These are phyloP conservation scores for Picochlorum sp. DNA, from an alignment of 139 green algal genomes.

Conservation along the genomic window DNA sequence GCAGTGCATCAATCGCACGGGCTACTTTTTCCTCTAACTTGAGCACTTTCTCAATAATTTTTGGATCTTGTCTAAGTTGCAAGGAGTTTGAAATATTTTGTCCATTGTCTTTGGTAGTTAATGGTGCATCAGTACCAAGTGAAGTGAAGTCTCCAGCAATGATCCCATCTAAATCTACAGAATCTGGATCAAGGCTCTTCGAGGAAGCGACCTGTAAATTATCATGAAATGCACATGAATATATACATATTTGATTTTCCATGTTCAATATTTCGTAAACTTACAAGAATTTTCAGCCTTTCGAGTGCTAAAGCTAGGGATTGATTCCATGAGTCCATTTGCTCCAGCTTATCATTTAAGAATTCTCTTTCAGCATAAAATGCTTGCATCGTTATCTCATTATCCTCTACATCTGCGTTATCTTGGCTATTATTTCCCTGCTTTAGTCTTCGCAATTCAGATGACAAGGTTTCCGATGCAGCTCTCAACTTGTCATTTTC, in stretches of 20 bases:
- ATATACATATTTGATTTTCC: background rate
- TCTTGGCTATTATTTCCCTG: background rate
- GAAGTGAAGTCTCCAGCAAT: constrained; percentile 8
- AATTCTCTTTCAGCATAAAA: constrained; percentile 38
- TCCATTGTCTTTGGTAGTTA: background rate
- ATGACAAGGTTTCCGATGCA: background rate
- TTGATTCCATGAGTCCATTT: constrained; percentile 18
- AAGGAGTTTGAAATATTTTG: too few species aligned
- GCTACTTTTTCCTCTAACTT: constrained; percentile 34
- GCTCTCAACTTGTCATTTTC: background rate
- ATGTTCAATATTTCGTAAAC: constrained; percentile 3
- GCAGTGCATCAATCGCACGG: constrained; percentile 22
- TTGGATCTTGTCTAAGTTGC: constrained; percentile 13
- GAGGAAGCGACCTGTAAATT: background rate
- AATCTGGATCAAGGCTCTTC: background rate
- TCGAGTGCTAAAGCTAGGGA: constrained; percentile 18
- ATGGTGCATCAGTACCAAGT: background rate
- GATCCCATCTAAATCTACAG: constrained; percentile 6
- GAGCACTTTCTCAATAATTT: constrained; percentile 21
- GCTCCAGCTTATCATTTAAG: constrained; percentile 22
- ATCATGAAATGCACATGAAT: background rate
- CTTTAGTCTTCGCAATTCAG: background rate
- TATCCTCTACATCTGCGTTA: background rate
- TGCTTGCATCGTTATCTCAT: constrained; percentile 19
- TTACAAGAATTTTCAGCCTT: constrained; percentile 13